Evolutionary conservation across 352 stramenopile species (phyloP), one percentile per base, ranked within the genome.

Genomic region (Globisporangium paroecandrum): DNA sequence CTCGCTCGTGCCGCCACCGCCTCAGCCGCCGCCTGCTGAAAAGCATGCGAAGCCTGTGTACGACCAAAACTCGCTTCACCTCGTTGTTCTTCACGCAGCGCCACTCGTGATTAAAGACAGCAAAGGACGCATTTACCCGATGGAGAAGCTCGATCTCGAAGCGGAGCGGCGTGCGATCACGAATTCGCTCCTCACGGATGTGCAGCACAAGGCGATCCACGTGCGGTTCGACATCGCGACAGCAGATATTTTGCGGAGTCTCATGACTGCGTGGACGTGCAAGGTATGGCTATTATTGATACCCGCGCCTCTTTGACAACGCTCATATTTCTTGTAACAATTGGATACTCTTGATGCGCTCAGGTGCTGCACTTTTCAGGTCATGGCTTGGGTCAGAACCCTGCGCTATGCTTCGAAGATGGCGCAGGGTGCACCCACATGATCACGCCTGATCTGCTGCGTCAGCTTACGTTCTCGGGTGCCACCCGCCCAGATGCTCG

Each of bases 111-210:
- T 92, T 67, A 89, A 87, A 65, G 81, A 94, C 74, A 81, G 74
- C 46, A 79, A 82, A 51, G 75, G 78, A 4, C 84, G 80, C n/a
- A 86, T 93, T 54, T 90, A 82, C 69, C 77, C 83, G 29, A 94
- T 94, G 86, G 86, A 94, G 72, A 92, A 94, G 61, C 81, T 94
- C 27, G 84, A 94, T 59, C 69, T 94, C 25, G 84, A 90, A 34
- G 79, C 84, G 2, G 84, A 94, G 65, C 84, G 86, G 1, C 74
- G 83, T 27, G 81, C 84, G 60, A 90, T 94, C 73, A 79, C 78
- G 54, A 86, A 83, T 46, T 87, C 82, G 58, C 71, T 93, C 27
- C 77, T 90, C 4, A 87, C 83, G 27, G 82, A 93, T 66, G 75
- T 91, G 34, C 79, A 77, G 41, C 78, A 91, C 70, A 91, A 91